Base-by-base conservation (phyloP, 148 eudicot species). In the Salicornia ramosissima region DNA sequence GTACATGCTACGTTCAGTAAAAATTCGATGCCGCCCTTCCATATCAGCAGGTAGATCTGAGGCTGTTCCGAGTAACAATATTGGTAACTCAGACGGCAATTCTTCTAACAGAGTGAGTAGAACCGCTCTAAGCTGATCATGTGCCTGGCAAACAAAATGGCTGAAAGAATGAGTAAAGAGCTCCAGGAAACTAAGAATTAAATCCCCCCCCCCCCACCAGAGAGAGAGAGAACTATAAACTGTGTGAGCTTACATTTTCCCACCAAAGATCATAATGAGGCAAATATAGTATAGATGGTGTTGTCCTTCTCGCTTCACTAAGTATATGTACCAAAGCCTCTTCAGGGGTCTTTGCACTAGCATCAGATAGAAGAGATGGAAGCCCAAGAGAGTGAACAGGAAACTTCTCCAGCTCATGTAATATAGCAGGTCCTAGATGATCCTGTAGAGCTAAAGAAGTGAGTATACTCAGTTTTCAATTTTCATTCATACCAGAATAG, bases 361-460 rank as follows among this genome's bases (percentile, higher is more conserved):
- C 97, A 80, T 95, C 99, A 65, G 99, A 95, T 67, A 95, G 99
- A 66, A 95, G 88, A 65, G 99, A 91, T 13, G 99, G 88, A 70
- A 95, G 93, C 51, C 93, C 99, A 64, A 95, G 87, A 77, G 97
- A 89, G 75, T 95, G 99, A 75, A 95, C 96, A 82, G 97, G 99
- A 75, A 95, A 95, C 76, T 95, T 95, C 78, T 95, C 99, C 78
- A 95, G 82, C 76, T 95, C 97, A 75, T 95, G 99, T 76, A 95
- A 81, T 56, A 95, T 81, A 66, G 99, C 99, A 68, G 99, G 99
- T 59, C 97, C 99, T 31, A 95, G 76, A 84, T 95, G 99, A 85
- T 95, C 99, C 99, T 95, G 88, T 49, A 69, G 68, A 84, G 75
- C 78, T 75, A 71, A 74, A 77, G 67, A 57, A 78, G 83, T 83